A percentile compares a stretch with the other conserved stretches of the same genome.
Conservation (phyloP, 1,139 yeast genomes). For the Pichia sp. region DNA sequence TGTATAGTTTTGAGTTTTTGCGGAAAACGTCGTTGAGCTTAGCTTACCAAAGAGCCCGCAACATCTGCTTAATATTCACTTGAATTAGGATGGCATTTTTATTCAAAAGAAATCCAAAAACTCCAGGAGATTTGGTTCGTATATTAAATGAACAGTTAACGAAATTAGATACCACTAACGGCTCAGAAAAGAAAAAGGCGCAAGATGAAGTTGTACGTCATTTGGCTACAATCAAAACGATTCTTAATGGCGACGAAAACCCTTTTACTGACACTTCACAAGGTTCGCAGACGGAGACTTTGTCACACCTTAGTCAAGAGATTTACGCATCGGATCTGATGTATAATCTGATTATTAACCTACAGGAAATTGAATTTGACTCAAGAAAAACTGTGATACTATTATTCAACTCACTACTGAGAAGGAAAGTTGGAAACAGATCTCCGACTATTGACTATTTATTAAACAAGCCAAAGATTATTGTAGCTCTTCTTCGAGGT, state of each 20-base stretch:
- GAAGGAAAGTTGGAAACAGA: slow-evolving; percentile 70
- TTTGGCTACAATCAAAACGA: slow-evolving; percentile 56
- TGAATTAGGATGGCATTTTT: slow-evolving; percentile 62
- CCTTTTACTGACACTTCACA: slow-evolving; percentile 7
- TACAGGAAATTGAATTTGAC: slow-evolving; percentile 73
- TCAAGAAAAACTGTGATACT: slow-evolving; percentile 76
- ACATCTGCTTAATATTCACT: no score
- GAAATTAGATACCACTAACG: slow-evolving; percentile 46
- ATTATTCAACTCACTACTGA: slow-evolving; percentile 66
- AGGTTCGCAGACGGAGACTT: slow-evolving; percentile 64
- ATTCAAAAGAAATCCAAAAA: slow-evolving; percentile 86
- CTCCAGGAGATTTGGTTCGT: slow-evolving; percentile 77
- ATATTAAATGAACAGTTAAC: slow-evolving; percentile 65
- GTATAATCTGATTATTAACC: slow-evolving; percentile 46
- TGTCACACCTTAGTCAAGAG: slow-evolving; percentile 66
- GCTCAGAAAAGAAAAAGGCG: slow-evolving; percentile 47
- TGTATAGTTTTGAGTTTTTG: no score
- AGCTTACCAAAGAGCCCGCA: no score
- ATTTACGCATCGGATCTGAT: slow-evolving; percentile 67
- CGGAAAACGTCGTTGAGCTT: no score
- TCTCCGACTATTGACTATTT: slow-evolving; percentile 86
- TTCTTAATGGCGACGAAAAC: slow-evolving; percentile 57
- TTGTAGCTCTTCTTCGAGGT: slow-evolving; percentile 55
- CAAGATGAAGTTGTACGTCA: slow-evolving; percentile 75
- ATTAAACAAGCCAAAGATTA: slow-evolving; percentile 55